Evolutionary conservation across 768 basidiomycete genomes (phyloP).

Genomic region (Lactarius sanguifluus): DNA sequence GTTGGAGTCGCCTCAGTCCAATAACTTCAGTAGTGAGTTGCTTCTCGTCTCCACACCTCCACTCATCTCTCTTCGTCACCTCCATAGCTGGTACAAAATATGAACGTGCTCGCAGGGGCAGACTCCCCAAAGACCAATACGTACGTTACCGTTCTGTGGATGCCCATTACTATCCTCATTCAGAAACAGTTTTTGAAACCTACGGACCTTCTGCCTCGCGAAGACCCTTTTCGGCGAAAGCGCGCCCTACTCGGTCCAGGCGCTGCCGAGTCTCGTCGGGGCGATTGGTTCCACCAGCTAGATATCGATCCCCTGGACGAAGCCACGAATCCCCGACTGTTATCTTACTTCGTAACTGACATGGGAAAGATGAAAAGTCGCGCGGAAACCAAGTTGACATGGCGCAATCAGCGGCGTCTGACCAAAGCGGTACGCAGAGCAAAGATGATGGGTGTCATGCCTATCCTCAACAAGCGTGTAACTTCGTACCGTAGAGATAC

Average conservation of each 20-base stretch:
- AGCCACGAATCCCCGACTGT: slow-evolving; percentile 56
- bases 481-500: slow-evolving; percentile 6
- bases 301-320: slow-evolving; percentile 73
- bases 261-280: slow-evolving; percentile 49
- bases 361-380: slow-evolving; percentile 84
- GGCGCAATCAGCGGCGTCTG: slow-evolving; percentile 72
- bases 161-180: slow-evolving; percentile 12
- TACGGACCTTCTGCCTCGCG: slow-evolving; percentile 43
- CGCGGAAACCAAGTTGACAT: slow-evolving; percentile 67
- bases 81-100: slow-evolving; percentile 17
- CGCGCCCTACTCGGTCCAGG: slow-evolving; percentile 55
- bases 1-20: slow-evolving; percentile 7
- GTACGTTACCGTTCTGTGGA: slow-evolving; percentile 14
- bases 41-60: background rate
- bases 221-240: slow-evolving; percentile 23
- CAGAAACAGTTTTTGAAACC: slow-evolving; percentile 48
- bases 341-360: slow-evolving; percentile 60
- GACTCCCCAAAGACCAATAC: slow-evolving; percentile 31
- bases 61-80: background rate
- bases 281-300: slow-evolving; percentile 71
- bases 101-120: slow-evolving; percentile 23
- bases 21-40: slow-evolving; percentile 9
- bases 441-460: slow-evolving; percentile 88
- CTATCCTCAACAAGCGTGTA: slow-evolving; percentile 36
- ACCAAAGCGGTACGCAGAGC: slow-evolving; percentile 87